Evolutionary conservation across 257 asterid species (phyloP).

Genomic region (Anisodus tanguticus): DNA sequence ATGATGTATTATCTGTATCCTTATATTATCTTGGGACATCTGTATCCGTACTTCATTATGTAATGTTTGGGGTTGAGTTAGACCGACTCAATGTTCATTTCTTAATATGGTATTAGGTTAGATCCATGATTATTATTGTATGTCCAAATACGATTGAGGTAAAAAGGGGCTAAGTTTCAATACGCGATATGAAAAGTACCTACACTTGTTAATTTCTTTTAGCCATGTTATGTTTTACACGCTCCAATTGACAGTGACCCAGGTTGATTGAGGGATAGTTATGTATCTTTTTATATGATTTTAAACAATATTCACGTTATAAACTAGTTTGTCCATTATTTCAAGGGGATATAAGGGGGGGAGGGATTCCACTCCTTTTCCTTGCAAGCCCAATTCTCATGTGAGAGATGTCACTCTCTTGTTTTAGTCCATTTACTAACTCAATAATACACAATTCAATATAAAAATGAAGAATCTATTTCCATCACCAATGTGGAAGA

Average conservation of each 20-base stretch:
- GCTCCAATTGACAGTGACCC: background rate
- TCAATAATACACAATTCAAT: no score
- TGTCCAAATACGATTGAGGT: background rate
- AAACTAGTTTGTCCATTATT: background rate
- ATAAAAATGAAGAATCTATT: no score
- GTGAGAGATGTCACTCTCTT: no score
- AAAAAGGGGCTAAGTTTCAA: background rate
- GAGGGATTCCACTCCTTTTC: no score
- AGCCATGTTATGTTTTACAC: background rate
- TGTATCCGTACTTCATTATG: background rate
- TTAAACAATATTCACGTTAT: background rate
- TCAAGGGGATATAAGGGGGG: no score
- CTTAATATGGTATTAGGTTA: accelerated
- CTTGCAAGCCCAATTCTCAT: no score
- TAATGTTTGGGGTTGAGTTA: background rate
- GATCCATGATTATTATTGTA: background rate
- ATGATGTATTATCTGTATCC: background rate
- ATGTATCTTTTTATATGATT: background rate
- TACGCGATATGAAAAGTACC: background rate
- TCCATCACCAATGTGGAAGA: no score
- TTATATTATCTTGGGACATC: no score
- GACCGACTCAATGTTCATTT: background rate
- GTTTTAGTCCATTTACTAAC: no score
- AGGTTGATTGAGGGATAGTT: background rate
- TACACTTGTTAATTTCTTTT: background rate